Percentiles rank a stretch among this genome's conserved stretches.
Conservation (phyloP, 208 protist genomes). For the Trypanosoma melophagium region DNA sequence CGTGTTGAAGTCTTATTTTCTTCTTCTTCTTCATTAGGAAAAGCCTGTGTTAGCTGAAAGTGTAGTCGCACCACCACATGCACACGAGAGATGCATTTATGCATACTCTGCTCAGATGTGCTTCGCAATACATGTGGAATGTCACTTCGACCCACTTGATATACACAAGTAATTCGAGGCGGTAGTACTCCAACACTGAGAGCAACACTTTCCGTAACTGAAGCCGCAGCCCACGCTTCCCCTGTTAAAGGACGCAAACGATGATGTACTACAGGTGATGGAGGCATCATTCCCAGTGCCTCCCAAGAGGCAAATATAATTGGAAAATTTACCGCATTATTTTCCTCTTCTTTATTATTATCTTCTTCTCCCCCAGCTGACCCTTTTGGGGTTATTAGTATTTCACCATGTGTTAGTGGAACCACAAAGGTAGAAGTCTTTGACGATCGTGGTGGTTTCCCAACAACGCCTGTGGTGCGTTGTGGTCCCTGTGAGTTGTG, state of each 20-base stretch:
- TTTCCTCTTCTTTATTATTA: too few relatives aligned
- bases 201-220: too few relatives aligned
- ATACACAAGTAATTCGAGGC: conserved; percentile 18
- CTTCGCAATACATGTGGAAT: conserved; percentile 7
- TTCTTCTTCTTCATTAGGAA: background rate
- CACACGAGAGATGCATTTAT: conserved; percentile 13
- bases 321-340: background rate
- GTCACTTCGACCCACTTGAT: conserved; percentile 14
- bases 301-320: background rate
- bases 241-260: background rate
- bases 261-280: background rate
- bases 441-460: background rate
- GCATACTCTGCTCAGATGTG: background rate
- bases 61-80: conserved; percentile 25
- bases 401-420: background rate
- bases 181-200: background rate
- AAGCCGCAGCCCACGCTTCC: background rate
- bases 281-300: background rate
- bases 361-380: background rate
- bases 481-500: conserved; percentile 3
- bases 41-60: conserved; percentile 3
- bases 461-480: background rate
- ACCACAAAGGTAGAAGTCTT: background rate
- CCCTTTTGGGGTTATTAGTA: background rate
- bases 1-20: background rate